phyloP scores from a whole-genome alignment of 208 protist genomes.

The Trypanosomatidae sp. region DNA sequence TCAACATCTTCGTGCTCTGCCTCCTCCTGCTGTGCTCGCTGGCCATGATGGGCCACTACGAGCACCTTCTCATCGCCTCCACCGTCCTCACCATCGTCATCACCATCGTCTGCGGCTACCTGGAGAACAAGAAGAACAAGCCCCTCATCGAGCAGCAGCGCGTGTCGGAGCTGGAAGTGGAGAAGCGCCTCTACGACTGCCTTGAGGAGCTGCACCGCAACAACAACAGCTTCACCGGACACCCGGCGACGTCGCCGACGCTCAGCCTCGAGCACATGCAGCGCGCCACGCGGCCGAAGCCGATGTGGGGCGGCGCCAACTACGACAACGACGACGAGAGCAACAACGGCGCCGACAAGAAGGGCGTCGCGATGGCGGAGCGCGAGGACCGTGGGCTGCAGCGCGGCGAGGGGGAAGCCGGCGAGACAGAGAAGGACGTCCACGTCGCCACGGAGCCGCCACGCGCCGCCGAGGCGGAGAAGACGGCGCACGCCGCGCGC shows the following conservation, averaged over 20 bases:
- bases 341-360: not conserved
- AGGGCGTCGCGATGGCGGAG: not conserved
- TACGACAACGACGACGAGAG: slow-evolving; percentile 47
- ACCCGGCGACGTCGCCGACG: slow-evolving; percentile 1
- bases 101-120: slow-evolving; percentile 30
- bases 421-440: no score
- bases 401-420: no score
- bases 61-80: slow-evolving; percentile 26
- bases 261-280: slow-evolving; percentile 17
- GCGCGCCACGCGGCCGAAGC: slow-evolving; percentile 20
- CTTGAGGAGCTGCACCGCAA: slow-evolving; percentile 54
- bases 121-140: slow-evolving; percentile 43
- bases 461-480: no score
- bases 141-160: slow-evolving; percentile 44
- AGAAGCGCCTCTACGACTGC: slow-evolving; percentile 52
- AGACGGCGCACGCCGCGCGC: no score
- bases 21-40: slow-evolving; percentile 51
- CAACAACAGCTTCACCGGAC: slow-evolving; percentile 33
- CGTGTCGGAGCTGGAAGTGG: slow-evolving; percentile 50
- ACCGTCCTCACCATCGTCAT: slow-evolving; percentile 31
- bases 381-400: no score
- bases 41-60: slow-evolving; percentile 36
- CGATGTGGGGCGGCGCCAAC: slow-evolving; percentile 30
- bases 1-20: slow-evolving; percentile 54
- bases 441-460: no score